These are phyloP conservation scores for Diplodia scrobiculata DNA, from an alignment of 2,329 filamentous ascomycete species.

Conservation along the genomic window DNA sequence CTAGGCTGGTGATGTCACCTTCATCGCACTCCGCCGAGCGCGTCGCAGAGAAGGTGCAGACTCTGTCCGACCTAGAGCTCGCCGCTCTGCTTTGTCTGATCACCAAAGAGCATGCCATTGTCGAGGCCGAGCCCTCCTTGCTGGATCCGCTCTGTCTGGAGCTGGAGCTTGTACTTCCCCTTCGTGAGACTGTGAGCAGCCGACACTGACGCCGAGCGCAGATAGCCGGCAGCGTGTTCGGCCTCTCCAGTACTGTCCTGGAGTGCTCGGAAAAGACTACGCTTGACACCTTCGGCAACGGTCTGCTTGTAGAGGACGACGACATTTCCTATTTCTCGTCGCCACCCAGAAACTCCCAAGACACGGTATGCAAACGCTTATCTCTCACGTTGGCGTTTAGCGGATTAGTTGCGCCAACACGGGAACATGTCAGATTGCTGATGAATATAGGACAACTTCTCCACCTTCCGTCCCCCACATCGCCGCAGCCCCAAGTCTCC, in stretches of 20 bases:
- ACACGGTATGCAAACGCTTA: not conserved
- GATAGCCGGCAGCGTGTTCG: conserved; percentile 71
- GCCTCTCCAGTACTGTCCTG: conserved; percentile 68
- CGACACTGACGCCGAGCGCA: conserved; percentile 41
- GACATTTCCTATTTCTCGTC: conserved; percentile 33
- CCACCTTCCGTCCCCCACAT: conserved; percentile 10
- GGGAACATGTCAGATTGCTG: not conserved
- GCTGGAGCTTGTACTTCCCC: conserved; percentile 63
- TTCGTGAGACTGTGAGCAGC: conserved; percentile 10
- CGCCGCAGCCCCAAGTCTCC: conserved; percentile 23
- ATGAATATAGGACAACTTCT: conserved; percentile 18
- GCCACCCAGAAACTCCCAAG: conserved; percentile 31
- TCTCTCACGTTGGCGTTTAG: not conserved
- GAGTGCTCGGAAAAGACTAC: conserved; percentile 73
- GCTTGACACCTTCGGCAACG: conserved; percentile 76
- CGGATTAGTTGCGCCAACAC: not conserved
- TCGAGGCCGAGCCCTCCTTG: conserved; percentile 66
- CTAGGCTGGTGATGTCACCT: conserved; percentile 14
- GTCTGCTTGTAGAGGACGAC: conserved; percentile 58
- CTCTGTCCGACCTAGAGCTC: conserved; percentile 83
- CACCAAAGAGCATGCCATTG: conserved; percentile 82
- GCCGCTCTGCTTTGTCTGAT: conserved; percentile 80
- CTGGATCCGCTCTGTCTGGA: conserved; percentile 73
- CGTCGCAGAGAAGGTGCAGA: conserved; percentile 66
- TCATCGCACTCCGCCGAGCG: conserved; percentile 4